These are phyloP conservation scores for Tolypocladium album DNA, from an alignment of 2,329 filamentous ascomycete genomes.

Conservation along the genomic window DNA sequence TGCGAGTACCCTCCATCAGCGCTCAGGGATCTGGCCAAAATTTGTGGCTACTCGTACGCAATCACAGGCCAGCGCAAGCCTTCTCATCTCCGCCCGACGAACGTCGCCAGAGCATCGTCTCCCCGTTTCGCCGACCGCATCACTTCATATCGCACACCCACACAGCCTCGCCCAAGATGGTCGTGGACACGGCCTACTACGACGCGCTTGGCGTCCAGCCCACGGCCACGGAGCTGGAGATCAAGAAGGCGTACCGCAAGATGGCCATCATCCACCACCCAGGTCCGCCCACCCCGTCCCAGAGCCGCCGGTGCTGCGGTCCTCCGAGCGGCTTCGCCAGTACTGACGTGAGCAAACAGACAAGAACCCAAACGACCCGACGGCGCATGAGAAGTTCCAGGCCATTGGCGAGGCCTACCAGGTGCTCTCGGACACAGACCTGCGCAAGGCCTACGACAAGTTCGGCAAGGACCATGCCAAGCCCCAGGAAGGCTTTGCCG, in stretches of 20 bases:
- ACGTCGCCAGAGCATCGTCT: constrained; percentile 1
- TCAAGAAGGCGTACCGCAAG: constrained; percentile 95
- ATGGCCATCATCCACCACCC: constrained; percentile 89
- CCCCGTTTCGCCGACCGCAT: not conserved
- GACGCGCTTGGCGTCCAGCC: constrained; percentile 77
- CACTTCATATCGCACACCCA: not conserved
- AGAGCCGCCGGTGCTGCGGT: not conserved
- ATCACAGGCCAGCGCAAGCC: not conserved
- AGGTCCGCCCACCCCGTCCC: constrained; percentile 36
- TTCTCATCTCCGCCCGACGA: not conserved
- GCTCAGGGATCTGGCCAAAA: constrained; percentile 1
- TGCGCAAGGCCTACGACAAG: constrained; percentile 91
- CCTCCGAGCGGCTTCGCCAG: not conserved
- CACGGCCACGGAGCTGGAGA: constrained; percentile 80
- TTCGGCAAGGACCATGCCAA: constrained; percentile 92
- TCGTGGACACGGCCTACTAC: constrained; percentile 81
- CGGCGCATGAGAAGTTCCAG: constrained; percentile 90
- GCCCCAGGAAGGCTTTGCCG: constrained; percentile 84
- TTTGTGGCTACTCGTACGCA: constrained; percentile 6
- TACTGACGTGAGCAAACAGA: constrained; percentile 38
- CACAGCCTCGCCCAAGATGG: constrained; percentile 45
- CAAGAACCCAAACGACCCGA: constrained; percentile 95
- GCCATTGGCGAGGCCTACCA: constrained; percentile 65
- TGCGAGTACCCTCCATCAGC: not conserved
- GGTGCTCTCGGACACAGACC: constrained; percentile 77